Base-by-base conservation (phyloP, 495 filamentous ascomycete genomes). In the Lentithecium fluviatile region DNA sequence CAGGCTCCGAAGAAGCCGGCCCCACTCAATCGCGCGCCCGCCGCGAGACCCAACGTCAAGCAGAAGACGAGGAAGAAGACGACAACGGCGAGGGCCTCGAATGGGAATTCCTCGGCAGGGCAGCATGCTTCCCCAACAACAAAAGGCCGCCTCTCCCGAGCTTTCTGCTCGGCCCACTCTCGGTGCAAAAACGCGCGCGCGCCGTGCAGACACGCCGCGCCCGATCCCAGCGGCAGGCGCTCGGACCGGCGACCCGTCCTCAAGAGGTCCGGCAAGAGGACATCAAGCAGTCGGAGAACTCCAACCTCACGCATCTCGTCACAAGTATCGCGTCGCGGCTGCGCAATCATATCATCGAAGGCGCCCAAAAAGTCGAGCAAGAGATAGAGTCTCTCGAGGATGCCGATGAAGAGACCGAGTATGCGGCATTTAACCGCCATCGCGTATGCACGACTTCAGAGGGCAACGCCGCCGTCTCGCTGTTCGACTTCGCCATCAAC, bases 91-190 rank as follows among this genome's bases (percentile, higher is more conserved):
- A 95, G 59, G 84, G 87, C 52, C 77, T 95, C 65, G 88, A 96
- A 68, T 99, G 94, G 94, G 85, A 86, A 26, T 83, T 87, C 71
- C 79, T 97, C 25, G 95, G 94, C 12, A 82, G 82, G 12, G 79
- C 80, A 40, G 90, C 89, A 4, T 89, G 86, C 64, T 79, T 91
- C 25, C 87, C 84, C 2, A 75, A 82, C 57, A 88, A 88, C 68
- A 76, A 81, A 13, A 82, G 94, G 10, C 93, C 94, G 0, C 78
- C 87, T 1, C 82, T 93, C 11, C 83, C 89, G 1, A 86, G 89
- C 2, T 97, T 95, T 69, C 82, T 97, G 1, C 82, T 97, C 0
- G 94, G 94, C 0, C 94, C 94, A 1, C 75, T 99, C 2, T 93
- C 90, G 0, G 82, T 95, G 2, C 89, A 96, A 70, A 95, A 94